Conservation (phyloP, 352 stramenopile genomes). For the Globisporangium polare region DNA sequence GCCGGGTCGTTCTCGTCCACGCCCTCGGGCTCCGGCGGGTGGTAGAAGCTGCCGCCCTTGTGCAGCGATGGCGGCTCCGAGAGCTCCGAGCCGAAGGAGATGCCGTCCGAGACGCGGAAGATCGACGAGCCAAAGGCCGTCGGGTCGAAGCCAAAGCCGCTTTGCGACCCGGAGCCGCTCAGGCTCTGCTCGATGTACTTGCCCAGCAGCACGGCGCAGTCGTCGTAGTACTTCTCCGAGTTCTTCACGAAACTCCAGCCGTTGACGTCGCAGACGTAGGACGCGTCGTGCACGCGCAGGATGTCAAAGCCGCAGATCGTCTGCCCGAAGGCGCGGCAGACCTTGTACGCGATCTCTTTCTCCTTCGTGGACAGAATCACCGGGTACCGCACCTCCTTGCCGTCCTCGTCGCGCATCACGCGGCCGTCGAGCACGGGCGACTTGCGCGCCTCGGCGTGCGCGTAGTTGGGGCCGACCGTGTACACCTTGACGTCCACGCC, state of each 20-base stretch:
- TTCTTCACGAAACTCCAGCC: slow-evolving; percentile 99
- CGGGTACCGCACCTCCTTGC: slow-evolving; percentile 98
- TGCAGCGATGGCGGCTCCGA: slow-evolving; percentile 48
- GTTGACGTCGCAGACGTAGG: slow-evolving; percentile 99
- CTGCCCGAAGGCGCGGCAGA: slow-evolving; percentile 77
- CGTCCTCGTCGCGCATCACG: slow-evolving; percentile 95
- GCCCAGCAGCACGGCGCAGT: slow-evolving; percentile 93
- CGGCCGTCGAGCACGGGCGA: slow-evolving; percentile 98
- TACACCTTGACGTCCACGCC: slow-evolving; percentile 99
- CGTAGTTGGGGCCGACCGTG: slow-evolving; percentile 98
- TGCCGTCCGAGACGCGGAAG: slow-evolving; percentile 49
- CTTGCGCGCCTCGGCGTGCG: slow-evolving; percentile 99
- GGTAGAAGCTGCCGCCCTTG: slow-evolving; percentile 14
- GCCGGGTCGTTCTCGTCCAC: slow-evolving; percentile 21
- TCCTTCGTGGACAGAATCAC: slow-evolving; percentile 98
- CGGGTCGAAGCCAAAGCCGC: slow-evolving; percentile 50
- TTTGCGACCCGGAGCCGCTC: slow-evolving; percentile 16
- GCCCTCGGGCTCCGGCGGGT: slow-evolving; percentile 13
- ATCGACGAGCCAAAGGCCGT: slow-evolving; percentile 56
- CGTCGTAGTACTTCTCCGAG: slow-evolving; percentile 99
- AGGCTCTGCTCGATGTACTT: slow-evolving; percentile 77
- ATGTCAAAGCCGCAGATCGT: slow-evolving; percentile 99
- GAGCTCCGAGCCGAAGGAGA: slow-evolving; percentile 40
- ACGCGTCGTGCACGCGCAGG: slow-evolving; percentile 87
- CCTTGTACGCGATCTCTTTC: slow-evolving; percentile 97